These are phyloP conservation scores for Pharnaceum exiguum DNA, from an alignment of 148 eudicot genomes.

Conservation along the genomic window DNA sequence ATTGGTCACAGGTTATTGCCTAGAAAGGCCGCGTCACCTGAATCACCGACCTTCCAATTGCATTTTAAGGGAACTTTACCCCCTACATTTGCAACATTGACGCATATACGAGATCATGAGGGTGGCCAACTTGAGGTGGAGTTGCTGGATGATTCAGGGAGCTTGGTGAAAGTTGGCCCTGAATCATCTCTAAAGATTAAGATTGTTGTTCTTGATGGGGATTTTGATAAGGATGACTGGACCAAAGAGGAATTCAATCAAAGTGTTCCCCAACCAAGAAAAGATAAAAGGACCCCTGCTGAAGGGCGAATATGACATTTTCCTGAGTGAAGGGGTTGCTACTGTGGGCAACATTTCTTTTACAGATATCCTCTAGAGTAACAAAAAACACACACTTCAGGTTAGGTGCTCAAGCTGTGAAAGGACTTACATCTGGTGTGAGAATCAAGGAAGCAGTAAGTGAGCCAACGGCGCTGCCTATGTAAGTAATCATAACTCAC, in stretches of 20 bases:
- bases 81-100: no score
- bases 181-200: slow-evolving; percentile 26
- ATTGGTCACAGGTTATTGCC: no score
- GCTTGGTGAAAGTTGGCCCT: no score
- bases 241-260: slow-evolving; percentile 31
- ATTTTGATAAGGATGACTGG: slow-evolving; percentile 40
- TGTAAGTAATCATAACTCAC: no score
- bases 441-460: slow-evolving; percentile 48
- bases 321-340: slow-evolving; percentile 36
- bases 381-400: slow-evolving; percentile 48
- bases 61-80: no score
- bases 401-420: slow-evolving; percentile 39
- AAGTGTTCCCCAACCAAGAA: slow-evolving; percentile 32
- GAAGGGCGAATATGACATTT: slow-evolving; percentile 24
- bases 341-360: slow-evolving; percentile 29
- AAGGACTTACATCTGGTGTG: slow-evolving; percentile 25
- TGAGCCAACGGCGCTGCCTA: no score
- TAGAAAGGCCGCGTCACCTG: no score
- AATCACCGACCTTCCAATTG: no score
- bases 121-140: no score
- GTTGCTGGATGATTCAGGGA: no score
- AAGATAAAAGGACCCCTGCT: slow-evolving; percentile 38
- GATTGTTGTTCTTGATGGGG: slow-evolving; percentile 42
- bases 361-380: slow-evolving; percentile 61
- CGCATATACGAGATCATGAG: no score